Percentiles rank a stretch among this genome's conserved stretches.
phyloP scores from a whole-genome alignment of 768 basidiomycete genomes.

The Roridomyces roridus region DNA sequence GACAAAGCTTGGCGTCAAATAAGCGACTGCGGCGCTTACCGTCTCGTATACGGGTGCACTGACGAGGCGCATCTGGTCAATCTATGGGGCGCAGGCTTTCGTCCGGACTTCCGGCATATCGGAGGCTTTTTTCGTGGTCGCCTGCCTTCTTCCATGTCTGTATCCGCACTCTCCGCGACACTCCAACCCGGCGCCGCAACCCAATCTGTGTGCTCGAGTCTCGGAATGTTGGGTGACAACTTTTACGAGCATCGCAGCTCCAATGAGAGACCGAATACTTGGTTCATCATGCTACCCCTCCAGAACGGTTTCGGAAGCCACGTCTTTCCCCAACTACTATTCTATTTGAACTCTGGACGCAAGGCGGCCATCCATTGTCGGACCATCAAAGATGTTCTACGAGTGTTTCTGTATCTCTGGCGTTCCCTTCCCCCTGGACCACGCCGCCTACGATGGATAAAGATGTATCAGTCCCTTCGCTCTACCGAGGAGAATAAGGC shows the following conservation, averaged over 20 bases:
- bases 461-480: slow-evolving; percentile 4
- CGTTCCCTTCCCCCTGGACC: background rate
- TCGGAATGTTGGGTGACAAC: background rate
- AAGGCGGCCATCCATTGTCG: slow-evolving; percentile 5
- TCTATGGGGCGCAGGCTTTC: slow-evolving; percentile 13
- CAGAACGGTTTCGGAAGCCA: background rate
- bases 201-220: background rate
- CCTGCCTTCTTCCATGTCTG: background rate
- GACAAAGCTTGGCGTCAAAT: slow-evolving; percentile 1
- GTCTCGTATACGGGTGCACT: no score
- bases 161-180: background rate
- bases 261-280: slow-evolving; percentile 10
- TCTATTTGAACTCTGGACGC: slow-evolving; percentile 7
- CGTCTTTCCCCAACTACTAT: slow-evolving; percentile 10
- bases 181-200: no score
- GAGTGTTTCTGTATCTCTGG: background rate
- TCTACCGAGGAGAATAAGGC: background rate
- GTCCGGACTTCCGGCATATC: background rate
- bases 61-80: slow-evolving; percentile 12
- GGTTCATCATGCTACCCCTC: slow-evolving; percentile 4
- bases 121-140: slow-evolving; percentile 14
- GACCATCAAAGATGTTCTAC: background rate
- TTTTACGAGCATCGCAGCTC: background rate
- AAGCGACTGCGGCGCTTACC: background rate
- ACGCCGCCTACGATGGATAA: background rate